phyloP scores from a whole-genome alignment of 2,329 filamentous ascomycete species.

The Pseudocercospora vitis region DNA sequence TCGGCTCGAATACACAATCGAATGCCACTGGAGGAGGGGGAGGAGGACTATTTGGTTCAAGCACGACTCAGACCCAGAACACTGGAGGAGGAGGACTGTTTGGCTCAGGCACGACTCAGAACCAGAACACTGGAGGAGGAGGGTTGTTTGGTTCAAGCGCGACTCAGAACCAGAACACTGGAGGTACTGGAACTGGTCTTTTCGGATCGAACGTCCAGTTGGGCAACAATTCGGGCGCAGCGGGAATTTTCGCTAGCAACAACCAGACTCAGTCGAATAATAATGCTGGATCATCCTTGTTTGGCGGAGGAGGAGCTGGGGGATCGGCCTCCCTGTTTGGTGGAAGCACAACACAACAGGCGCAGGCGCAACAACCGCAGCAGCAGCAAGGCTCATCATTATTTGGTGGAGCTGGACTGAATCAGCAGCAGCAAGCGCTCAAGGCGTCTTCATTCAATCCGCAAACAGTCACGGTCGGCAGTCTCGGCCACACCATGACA shows the following conservation, averaged over 20 bases:
- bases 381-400: slow-evolving; percentile 15
- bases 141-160: too few relatives aligned
- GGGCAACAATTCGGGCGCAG: too few relatives aligned
- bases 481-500: slow-evolving; percentile 26
- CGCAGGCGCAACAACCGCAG: slow-evolving; percentile 30
- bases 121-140: slow-evolving; percentile 15
- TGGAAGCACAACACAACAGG: slow-evolving; percentile 5
- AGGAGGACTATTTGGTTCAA: slow-evolving; percentile 39
- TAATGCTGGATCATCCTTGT: slow-evolving; percentile 12
- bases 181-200: too few relatives aligned
- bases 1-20: slow-evolving; percentile 18
- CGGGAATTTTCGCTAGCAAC: slow-evolving; percentile 12
- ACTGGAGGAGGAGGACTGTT: slow-evolving; percentile 24
- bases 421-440: slow-evolving; percentile 21
- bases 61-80: slow-evolving; percentile 27
- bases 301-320: slow-evolving; percentile 20
- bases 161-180: too few relatives aligned
- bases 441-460: slow-evolving; percentile 30
- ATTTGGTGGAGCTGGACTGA: slow-evolving; percentile 25
- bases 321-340: slow-evolving; percentile 13
- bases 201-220: too few relatives aligned
- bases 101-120: slow-evolving; percentile 18
- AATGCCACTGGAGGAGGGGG: slow-evolving; percentile 33
- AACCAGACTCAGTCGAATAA: slow-evolving; percentile 10
- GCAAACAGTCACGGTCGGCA: slow-evolving; percentile 26